phyloP scores from a whole-genome alignment of 495 filamentous ascomycete species.

The Talaromyces thailandensis region DNA sequence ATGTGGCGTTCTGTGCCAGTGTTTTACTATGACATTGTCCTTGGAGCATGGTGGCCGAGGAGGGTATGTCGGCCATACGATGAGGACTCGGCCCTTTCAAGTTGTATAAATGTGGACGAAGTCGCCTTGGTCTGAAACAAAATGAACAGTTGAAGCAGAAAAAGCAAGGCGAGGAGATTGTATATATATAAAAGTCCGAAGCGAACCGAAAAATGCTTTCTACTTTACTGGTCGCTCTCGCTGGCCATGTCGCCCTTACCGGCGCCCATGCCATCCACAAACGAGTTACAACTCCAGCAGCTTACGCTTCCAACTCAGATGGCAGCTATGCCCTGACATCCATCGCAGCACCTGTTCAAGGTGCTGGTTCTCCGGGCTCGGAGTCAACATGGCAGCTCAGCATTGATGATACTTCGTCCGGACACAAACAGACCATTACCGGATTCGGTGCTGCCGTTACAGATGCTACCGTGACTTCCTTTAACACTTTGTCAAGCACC shows the following conservation, averaged over 20 bases:
- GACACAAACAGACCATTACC: slow-evolving; percentile 39
- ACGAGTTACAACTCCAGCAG: slow-evolving; percentile 18
- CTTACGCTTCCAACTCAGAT: slow-evolving; percentile 36
- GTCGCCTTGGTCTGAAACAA: not conserved
- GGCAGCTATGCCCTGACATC: slow-evolving; percentile 35
- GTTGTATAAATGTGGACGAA: not conserved
- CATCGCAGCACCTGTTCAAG: slow-evolving; percentile 32
- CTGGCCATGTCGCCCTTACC: not conserved
- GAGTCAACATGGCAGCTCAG: slow-evolving; percentile 37
- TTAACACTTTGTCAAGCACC: slow-evolving; percentile 34
- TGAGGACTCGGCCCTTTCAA: not conserved
- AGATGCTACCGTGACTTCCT: slow-evolving; percentile 44
- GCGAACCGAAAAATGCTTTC: not conserved
- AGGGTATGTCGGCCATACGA: not conserved
- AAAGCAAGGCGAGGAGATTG: not conserved
- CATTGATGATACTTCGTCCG: slow-evolving; percentile 38
- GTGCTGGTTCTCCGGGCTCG: slow-evolving; percentile 27
- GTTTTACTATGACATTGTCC: not conserved
- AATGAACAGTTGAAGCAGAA: not conserved
- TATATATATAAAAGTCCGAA: not conserved
- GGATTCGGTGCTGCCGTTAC: slow-evolving; percentile 50
- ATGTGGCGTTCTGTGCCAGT: not conserved
- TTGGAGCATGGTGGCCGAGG: not conserved
- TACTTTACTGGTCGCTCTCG: not conserved
- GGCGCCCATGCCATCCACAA: slow-evolving; percentile 6